These are phyloP conservation scores for Bacidia rubella DNA, from an alignment of 495 filamentous ascomycete species.

Conservation along the genomic window DNA sequence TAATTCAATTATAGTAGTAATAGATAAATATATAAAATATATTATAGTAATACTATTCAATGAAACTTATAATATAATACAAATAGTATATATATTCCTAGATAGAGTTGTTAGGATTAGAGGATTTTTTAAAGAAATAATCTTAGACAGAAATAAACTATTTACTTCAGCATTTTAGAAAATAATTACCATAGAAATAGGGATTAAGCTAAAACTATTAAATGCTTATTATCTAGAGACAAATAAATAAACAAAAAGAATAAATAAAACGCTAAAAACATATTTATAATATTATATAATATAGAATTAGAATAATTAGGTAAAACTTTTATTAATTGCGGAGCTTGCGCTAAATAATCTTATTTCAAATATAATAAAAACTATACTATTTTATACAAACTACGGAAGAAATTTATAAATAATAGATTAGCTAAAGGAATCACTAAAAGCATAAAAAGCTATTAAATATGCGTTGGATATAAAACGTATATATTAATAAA, in stretches of 20 bases:
- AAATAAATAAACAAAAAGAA: slow-evolving; percentile 6
- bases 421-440: neutral
- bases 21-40: slow-evolving; percentile 6
- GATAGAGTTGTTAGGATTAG: slow-evolving; percentile 1
- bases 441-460: neutral
- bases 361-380: neutral
- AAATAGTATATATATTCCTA: slow-evolving; percentile 1
- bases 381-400: slow-evolving; percentile 2
- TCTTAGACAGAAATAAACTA: neutral
- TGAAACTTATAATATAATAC: slow-evolving; percentile 4
- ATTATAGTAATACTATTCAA: slow-evolving; percentile 1
- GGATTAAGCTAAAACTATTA: neutral
- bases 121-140: neutral
- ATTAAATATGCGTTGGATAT: neutral
- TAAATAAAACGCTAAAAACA: slow-evolving; percentile 3
- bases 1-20: slow-evolving; percentile 1
- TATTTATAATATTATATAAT: neutral
- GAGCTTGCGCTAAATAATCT: neutral
- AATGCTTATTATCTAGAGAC: slow-evolving; percentile 4
- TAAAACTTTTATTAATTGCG: neutral
- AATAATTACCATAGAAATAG: neutral
- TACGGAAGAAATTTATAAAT: neutral
- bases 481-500: neutral
- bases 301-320: neutral
- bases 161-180: slow-evolving; percentile 4